These are phyloP conservation scores for Trichosanthes cucumerina DNA, from an alignment of 306 rosid genomes.

Conservation along the genomic window DNA sequence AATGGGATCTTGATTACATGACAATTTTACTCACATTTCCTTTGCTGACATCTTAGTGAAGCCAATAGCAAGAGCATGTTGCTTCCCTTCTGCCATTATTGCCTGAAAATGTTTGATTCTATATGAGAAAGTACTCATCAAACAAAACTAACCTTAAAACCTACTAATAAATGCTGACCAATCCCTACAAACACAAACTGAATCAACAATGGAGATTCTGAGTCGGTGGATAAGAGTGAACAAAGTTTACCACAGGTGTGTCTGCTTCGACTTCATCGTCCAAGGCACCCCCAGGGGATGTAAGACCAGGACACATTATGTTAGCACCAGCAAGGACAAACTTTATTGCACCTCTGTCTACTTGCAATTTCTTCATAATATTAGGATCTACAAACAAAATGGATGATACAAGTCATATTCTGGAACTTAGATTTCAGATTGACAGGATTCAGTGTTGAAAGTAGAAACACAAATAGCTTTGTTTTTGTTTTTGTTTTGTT, in stretches of 20 bases:
- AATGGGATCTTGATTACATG: neutral
- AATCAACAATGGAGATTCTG: no score
- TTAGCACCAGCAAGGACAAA: conserved; percentile 95
- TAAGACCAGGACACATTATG: conserved; percentile 99
- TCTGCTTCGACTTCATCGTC: conserved; percentile 80
- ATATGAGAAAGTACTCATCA: conserved; percentile 14
- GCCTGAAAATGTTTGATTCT: conserved; percentile 46
- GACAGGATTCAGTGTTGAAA: neutral
- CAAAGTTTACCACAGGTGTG: conserved; percentile 73
- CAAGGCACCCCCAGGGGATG: conserved; percentile 89
- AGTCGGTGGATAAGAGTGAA: neutral
- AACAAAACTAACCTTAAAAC: neutral
- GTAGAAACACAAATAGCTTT: no score
- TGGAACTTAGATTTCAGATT: neutral
- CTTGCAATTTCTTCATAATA: conserved; percentile 91
- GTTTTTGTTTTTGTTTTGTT: no score
- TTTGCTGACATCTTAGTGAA: conserved; percentile 97
- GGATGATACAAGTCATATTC: neutral
- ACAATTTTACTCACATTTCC: conserved; percentile 57
- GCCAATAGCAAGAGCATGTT: conserved; percentile 97
- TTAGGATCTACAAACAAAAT: conserved; percentile 55
- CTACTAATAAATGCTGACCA: neutral
- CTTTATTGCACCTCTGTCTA: conserved; percentile 85
- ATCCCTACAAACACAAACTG: neutral
- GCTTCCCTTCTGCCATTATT: conserved; percentile 98